Evolutionary conservation across 2,329 filamentous ascomycete species (phyloP).

Genomic region (Verticillium klebahnii): DNA sequence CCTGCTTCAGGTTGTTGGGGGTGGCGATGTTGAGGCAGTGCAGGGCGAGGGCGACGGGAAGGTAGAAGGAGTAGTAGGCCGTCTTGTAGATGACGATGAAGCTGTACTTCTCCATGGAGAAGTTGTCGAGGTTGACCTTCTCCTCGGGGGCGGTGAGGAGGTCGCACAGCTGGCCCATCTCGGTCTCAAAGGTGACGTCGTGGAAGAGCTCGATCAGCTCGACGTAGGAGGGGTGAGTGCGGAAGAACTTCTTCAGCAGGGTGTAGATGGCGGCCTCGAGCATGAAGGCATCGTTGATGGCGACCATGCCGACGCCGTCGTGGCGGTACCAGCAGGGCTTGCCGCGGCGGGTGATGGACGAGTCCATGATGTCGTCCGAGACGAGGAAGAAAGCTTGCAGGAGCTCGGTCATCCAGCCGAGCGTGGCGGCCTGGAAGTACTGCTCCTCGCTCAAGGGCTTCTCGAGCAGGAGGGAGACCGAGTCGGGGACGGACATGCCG

Average conservation of each 20-base stretch:
- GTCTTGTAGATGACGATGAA: slow-evolving; percentile 99
- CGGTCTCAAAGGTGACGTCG: slow-evolving; percentile 88
- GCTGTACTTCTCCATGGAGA: slow-evolving; percentile 89
- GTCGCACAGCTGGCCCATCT: slow-evolving; percentile 92
- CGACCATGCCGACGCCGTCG: slow-evolving; percentile 85
- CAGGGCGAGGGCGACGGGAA: slow-evolving; percentile 88
- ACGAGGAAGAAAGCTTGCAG: slow-evolving; percentile 99
- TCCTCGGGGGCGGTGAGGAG: slow-evolving; percentile 95
- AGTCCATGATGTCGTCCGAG: slow-evolving; percentile 98
- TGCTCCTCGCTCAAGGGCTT: slow-evolving; percentile 71
- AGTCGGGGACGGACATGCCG: slow-evolving; percentile 96
- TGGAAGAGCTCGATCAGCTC: slow-evolving; percentile 96
- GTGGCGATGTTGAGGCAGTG: slow-evolving; percentile 82
- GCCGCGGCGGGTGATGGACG: slow-evolving; percentile 88
- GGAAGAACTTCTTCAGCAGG: slow-evolving; percentile 92
- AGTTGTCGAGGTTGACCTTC: slow-evolving; percentile 87
- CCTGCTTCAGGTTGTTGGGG: slow-evolving; percentile 81
- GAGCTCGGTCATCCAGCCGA: slow-evolving; percentile 97
- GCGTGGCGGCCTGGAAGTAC: slow-evolving; percentile 80
- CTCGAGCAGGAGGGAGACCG: slow-evolving; percentile 71
- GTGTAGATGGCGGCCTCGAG: slow-evolving; percentile 88
- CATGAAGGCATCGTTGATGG: slow-evolving; percentile 98
- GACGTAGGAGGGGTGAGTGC: slow-evolving; percentile 78
- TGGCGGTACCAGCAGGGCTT: slow-evolving; percentile 96
- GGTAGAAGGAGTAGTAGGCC: slow-evolving; percentile 98